These are phyloP conservation scores for Barnettozyma sp. DNA, from an alignment of 805 yeast species.

Conservation along the genomic window DNA sequence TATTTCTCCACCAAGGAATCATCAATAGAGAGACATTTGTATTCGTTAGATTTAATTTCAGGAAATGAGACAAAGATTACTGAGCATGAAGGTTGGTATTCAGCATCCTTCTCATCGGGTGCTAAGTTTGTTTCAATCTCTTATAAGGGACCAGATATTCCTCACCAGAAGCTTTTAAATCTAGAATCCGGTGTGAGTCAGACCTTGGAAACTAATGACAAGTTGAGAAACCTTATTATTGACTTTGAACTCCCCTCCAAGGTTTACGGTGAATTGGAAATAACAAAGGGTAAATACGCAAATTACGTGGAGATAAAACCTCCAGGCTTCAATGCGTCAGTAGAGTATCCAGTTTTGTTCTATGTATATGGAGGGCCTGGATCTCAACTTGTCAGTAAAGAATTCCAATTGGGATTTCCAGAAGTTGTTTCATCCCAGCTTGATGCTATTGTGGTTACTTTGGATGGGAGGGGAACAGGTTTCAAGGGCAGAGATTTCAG, in stretches of 20 bases:
- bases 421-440: slow-evolving; percentile 70
- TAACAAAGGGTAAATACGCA: slow-evolving; percentile 38
- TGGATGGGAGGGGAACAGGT: slow-evolving; percentile 97
- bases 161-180: slow-evolving; percentile 67
- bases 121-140: slow-evolving; percentile 61
- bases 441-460: slow-evolving; percentile 83
- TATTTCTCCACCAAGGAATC: slow-evolving; percentile 71
- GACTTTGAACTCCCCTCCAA: slow-evolving; percentile 52
- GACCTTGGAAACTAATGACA: slow-evolving; percentile 34
- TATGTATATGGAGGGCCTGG: slow-evolving; percentile 96
- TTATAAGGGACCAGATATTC: slow-evolving; percentile 76
- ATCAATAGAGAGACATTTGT: slow-evolving; percentile 79
- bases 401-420: slow-evolving; percentile 59
- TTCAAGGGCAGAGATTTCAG: slow-evolving; percentile 75
- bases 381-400: slow-evolving; percentile 69
- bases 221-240: slow-evolving; percentile 32
- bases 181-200: slow-evolving; percentile 32
- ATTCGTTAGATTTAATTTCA: slow-evolving; percentile 54
- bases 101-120: slow-evolving; percentile 74
- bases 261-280: slow-evolving; percentile 43
- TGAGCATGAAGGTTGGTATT: slow-evolving; percentile 54
- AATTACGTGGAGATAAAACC: slow-evolving; percentile 79
- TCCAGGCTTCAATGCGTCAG: slow-evolving; percentile 50
- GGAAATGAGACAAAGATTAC: slow-evolving; percentile 29
- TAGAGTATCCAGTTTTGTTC: slow-evolving; percentile 73